Percentiles rank a stretch among this genome's conserved stretches.
Conservation (phyloP, 2,329 filamentous ascomycete genomes). For the Periglandula ipomoeae region DNA sequence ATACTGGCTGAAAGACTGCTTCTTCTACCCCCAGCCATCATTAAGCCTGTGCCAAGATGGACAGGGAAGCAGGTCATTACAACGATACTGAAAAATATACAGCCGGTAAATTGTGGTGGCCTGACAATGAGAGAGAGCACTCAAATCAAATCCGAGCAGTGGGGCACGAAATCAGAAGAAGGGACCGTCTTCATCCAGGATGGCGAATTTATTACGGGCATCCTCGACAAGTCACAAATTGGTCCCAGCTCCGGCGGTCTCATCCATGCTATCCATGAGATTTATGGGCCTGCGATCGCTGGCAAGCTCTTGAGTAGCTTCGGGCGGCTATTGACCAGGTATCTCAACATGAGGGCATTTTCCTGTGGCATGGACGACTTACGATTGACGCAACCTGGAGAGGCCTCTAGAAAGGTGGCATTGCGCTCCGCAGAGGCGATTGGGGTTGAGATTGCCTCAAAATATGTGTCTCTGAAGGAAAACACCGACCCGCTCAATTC, state of each 20-base stretch:
- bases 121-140: conserved; percentile 73
- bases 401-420: conserved; percentile 58
- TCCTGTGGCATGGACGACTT: conserved; percentile 97
- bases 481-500: conserved; percentile 54
- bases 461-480: conserved; percentile 77
- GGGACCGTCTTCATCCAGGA: conserved; percentile 72
- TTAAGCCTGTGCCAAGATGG: conserved; percentile 77
- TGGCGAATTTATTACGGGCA: conserved; percentile 80
- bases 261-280: conserved; percentile 86
- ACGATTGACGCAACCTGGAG: conserved; percentile 71
- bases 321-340: conserved; percentile 79
- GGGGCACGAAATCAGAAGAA: conserved; percentile 72
- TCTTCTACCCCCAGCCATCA: conserved; percentile 69
- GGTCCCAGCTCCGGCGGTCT: conserved; percentile 80
- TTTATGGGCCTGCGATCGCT: conserved; percentile 79
- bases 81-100: conserved; percentile 87
- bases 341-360: conserved; percentile 88
- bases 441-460: conserved; percentile 73
- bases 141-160: conserved; percentile 67
- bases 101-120: conserved; percentile 64
- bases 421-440: conserved; percentile 59
- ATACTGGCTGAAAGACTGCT: conserved; percentile 75
- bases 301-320: conserved; percentile 84
- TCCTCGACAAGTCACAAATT: conserved; percentile 92
- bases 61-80: conserved; percentile 95